Percentiles rank a stretch among this genome's conserved stretches.
Conservation (phyloP, 2,329 filamentous ascomycete species). For the Trichoderma sp. region DNA sequence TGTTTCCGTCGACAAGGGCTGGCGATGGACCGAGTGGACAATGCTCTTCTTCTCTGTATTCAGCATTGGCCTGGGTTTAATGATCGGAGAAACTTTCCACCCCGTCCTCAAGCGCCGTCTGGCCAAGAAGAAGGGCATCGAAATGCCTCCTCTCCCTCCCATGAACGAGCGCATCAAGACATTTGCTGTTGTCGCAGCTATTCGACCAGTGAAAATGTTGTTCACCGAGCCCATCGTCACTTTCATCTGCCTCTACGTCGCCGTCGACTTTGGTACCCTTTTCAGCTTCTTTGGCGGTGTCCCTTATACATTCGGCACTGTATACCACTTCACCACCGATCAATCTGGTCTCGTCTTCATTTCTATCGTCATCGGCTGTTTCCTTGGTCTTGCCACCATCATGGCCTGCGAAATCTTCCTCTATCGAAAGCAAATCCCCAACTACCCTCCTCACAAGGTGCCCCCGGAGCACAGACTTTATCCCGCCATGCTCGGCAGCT, state of each 20-base stretch:
- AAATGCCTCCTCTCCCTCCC: slow-evolving; percentile 30
- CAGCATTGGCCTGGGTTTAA: slow-evolving; percentile 37
- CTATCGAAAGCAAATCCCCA: slow-evolving; percentile 41
- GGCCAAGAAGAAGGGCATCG: slow-evolving; percentile 38
- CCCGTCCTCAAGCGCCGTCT: slow-evolving; percentile 47
- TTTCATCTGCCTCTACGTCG: slow-evolving; percentile 53
- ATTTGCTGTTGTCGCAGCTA: slow-evolving; percentile 46
- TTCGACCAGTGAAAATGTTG: slow-evolving; percentile 59
- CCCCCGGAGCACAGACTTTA: slow-evolving; percentile 60
- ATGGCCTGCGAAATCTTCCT: slow-evolving; percentile 43
- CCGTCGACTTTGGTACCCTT: slow-evolving; percentile 53
- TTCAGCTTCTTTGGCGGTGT: slow-evolving; percentile 56
- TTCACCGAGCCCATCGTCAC: slow-evolving; percentile 64
- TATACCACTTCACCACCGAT: slow-evolving; percentile 48
- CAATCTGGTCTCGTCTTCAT: slow-evolving; percentile 49
- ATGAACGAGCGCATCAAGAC: slow-evolving; percentile 29
- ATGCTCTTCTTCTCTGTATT: slow-evolving; percentile 48
- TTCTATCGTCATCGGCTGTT: slow-evolving; percentile 47
- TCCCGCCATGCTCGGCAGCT: slow-evolving; percentile 58
- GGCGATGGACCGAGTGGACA: slow-evolving; percentile 57
- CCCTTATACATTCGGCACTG: slow-evolving; percentile 48
- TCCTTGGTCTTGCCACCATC: slow-evolving; percentile 46
- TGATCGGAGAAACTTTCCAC: slow-evolving; percentile 59
- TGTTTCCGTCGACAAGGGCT: slow-evolving; percentile 46
- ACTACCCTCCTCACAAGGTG: slow-evolving; percentile 38